A percentile compares a stretch with the other conserved stretches of the same genome.
Evolutionary conservation across 106 monocot species (phyloP).

Genomic region (Acanthochlamys bracteata): DNA sequence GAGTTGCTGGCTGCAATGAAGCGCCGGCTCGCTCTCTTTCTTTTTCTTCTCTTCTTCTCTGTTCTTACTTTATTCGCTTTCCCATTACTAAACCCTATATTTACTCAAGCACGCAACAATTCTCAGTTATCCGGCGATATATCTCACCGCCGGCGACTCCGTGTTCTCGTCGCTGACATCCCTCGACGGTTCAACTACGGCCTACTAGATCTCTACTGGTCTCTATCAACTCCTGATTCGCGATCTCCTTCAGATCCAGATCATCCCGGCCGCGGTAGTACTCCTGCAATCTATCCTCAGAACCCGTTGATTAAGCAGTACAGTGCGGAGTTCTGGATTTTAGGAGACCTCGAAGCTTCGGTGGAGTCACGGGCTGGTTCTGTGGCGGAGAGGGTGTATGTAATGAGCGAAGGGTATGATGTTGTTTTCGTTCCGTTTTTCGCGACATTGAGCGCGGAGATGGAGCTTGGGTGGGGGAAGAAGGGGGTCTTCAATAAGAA

Average conservation of each 20-base stretch:
- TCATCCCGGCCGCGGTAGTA: background rate
- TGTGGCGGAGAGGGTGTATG: conserved; percentile 36
- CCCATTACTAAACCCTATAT: conserved; percentile 2
- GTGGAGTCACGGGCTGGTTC: conserved; percentile 11
- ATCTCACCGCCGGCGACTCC: conserved; percentile 23
- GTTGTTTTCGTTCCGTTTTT: conserved; percentile 92
- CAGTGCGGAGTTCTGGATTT: conserved; percentile 78
- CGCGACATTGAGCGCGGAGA: conserved; percentile 82
- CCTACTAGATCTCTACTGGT: conserved; percentile 81
- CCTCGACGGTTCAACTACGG: conserved; percentile 69
- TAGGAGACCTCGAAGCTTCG: conserved; percentile 63
- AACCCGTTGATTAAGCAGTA: conserved; percentile 79
- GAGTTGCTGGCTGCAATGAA: background rate
- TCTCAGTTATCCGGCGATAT: background rate
- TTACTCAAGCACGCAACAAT: background rate
- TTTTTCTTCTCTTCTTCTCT: conserved; percentile 9
- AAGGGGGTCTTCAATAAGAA: conserved; percentile 67
- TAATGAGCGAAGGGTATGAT: conserved; percentile 29
- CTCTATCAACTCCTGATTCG: conserved; percentile 57
- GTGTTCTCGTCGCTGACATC: conserved; percentile 56
- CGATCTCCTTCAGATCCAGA: conserved; percentile 53
- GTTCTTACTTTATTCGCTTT: conserved; percentile 13
- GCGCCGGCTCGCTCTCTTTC: conserved; percentile 5
- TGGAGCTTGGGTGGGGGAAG: conserved; percentile 90
- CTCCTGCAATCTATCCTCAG: conserved; percentile 42